Conservation (phyloP, 768 basidiomycete species). For the Wakefieldia striispora region DNA sequence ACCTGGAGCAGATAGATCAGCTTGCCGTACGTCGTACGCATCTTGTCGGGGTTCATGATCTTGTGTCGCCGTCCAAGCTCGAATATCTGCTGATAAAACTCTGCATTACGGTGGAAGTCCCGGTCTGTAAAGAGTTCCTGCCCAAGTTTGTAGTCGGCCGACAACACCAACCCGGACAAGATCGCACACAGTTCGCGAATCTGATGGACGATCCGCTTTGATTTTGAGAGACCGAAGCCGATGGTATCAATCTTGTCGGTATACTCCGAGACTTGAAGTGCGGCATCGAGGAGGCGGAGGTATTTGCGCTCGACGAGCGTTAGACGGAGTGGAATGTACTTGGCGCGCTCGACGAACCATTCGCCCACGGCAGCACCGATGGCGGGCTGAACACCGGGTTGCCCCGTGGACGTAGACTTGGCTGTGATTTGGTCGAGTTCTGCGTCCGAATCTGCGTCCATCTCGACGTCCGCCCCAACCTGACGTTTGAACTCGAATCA, state of each 20-base stretch:
- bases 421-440: slow-evolving; percentile 38
- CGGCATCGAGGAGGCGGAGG: slow-evolving; percentile 82
- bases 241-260: slow-evolving; percentile 89
- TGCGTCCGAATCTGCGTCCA: slow-evolving; percentile 33
- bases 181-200: slow-evolving; percentile 87
- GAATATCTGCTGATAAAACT: slow-evolving; percentile 78
- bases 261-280: slow-evolving; percentile 81
- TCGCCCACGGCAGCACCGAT: slow-evolving; percentile 67
- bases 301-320: slow-evolving; percentile 76
- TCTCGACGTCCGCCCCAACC: slow-evolving; percentile 37
- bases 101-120: slow-evolving; percentile 76
- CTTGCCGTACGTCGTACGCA: slow-evolving; percentile 87
- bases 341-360: slow-evolving; percentile 82
- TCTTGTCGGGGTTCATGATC: slow-evolving; percentile 92
- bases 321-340: slow-evolving; percentile 78
- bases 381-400: slow-evolving; percentile 55
- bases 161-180: slow-evolving; percentile 77
- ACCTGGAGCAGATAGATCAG: slow-evolving; percentile 82
- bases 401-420: slow-evolving; percentile 31
- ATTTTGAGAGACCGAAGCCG: slow-evolving; percentile 73
- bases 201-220: slow-evolving; percentile 85
- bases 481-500: slow-evolving; percentile 11
- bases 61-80: slow-evolving; percentile 84
- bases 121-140: slow-evolving; percentile 81
- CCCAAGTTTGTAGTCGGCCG: slow-evolving; percentile 86